Conservation (phyloP, 1,139 yeast genomes). For the Scheffersomyces insectosa region DNA sequence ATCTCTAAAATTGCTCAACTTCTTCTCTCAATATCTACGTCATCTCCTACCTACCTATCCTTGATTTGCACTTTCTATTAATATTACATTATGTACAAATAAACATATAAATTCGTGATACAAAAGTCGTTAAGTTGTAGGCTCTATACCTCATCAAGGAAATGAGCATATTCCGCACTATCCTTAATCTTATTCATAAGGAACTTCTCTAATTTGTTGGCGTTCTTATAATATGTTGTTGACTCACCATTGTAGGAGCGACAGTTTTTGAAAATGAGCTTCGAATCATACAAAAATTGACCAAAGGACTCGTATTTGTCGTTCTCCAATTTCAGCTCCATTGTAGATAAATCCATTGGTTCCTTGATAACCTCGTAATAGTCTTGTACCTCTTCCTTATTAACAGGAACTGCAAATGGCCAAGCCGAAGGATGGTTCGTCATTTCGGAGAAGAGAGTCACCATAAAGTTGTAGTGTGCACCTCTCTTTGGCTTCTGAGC, state of each 20-base stretch:
- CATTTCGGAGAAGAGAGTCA: constrained; percentile 79
- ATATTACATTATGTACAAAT: no score
- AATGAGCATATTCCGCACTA: constrained; percentile 66
- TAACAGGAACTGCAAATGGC: constrained; percentile 96
- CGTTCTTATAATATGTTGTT: constrained; percentile 88
- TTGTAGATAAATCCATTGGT: constrained; percentile 97
- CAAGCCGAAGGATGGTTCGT: constrained; percentile 97
- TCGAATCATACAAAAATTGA: constrained; percentile 86
- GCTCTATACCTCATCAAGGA: constrained; percentile 21
- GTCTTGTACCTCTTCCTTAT: constrained; percentile 91
- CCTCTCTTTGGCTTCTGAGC: constrained; percentile 95
- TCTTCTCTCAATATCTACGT: no score
- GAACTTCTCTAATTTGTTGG: constrained; percentile 88
- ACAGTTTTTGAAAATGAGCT: constrained; percentile 86
- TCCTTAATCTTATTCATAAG: constrained; percentile 80
- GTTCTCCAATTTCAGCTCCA: constrained; percentile 91
- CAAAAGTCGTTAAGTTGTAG: no score
- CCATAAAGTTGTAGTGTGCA: constrained; percentile 94
- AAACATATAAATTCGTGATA: no score
- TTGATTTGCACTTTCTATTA: no score
- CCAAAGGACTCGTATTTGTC: constrained; percentile 91
- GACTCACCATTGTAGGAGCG: constrained; percentile 85
- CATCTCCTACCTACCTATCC: no score
- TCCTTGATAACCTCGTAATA: constrained; percentile 95
- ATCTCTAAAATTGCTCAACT: no score